Base-by-base conservation (phyloP, 139 green algal species). In the Chlorella sp. region DNA sequence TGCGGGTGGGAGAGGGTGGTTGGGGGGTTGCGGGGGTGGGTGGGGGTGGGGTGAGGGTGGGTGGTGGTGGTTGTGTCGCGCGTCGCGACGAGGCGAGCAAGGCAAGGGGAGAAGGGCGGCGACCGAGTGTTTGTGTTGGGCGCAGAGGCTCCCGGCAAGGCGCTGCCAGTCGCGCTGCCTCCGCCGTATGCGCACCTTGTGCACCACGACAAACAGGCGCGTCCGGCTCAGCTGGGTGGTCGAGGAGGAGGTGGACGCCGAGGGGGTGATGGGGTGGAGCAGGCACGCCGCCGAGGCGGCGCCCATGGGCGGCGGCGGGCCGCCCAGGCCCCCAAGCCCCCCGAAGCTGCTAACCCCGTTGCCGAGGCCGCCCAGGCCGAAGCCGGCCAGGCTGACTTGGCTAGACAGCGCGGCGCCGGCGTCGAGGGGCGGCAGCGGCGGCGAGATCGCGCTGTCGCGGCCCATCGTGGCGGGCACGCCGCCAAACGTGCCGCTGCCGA, bases 191-290 rank as follows among this genome's bases (percentile, higher is more conserved):
- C 62, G 14, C 55, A 90, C 87, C 87, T 95, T 96, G 77, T 95
- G 87, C 48, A 95, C 85, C 19, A 97, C 92, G 7, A 97, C 84
- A 79, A 96, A 97, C 55, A 97, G 82, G 25, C 92, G 87, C 70
- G 93, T 87, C 82, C 82, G 86, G 73, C 83, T 92, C 3, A 91
- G 76, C 8, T n/a, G 23, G 29, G 11, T 9, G 33, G 43, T 5
- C 36, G 50, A 35, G 67, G 51, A 65, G 23, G 50, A 9, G 7
- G 70, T 38, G 0, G 48, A 65, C 3, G 43, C 33, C 31, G 59
- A 69, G 41, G 71, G 58, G 0, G 59, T 59, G 9, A 81, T 61
- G 19, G 51, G 50, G 38, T 29, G 35, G 15, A 69, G 35, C 38
- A 67, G 29, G 40, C 70, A 42, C 35, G 25, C 42, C 33, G 66